Percentiles rank a stretch among this genome's conserved stretches.
phyloP scores from a whole-genome alignment of 495 filamentous ascomycete species.

The Aspergillus bridgeri region DNA sequence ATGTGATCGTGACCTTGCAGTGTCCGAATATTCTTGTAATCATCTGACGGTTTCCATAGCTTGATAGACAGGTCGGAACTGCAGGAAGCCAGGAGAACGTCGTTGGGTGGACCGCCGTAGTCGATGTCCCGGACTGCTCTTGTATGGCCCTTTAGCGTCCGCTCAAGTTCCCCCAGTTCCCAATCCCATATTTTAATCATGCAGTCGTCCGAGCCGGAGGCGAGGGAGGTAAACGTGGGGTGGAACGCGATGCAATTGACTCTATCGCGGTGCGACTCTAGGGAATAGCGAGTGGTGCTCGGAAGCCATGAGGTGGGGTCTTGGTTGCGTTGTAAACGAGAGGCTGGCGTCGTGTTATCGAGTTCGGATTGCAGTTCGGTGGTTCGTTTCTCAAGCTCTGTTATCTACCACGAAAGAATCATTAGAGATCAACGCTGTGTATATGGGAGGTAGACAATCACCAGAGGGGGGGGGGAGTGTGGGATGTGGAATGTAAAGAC shows the following conservation, averaged over 20 bases:
- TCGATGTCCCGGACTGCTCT: conserved; percentile 87
- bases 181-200: conserved; percentile 98
- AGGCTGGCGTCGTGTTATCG: conserved; percentile 79
- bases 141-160: conserved; percentile 90
- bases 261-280: conserved; percentile 77
- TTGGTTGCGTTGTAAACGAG: conserved; percentile 71
- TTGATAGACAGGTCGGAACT: conserved; percentile 91
- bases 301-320: conserved; percentile 87
- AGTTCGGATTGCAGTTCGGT: conserved; percentile 71
- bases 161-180: conserved; percentile 90
- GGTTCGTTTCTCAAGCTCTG: conserved; percentile 81
- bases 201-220: conserved; percentile 92
- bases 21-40: conserved; percentile 93
- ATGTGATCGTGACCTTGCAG: conserved; percentile 90
- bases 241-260: conserved; percentile 92
- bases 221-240: conserved; percentile 84
- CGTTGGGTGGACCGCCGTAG: conserved; percentile 82
- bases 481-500: conserved; percentile 8
- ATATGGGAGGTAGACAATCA: conserved; percentile 11
- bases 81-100: conserved; percentile 83
- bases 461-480: neutral
- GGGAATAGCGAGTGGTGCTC: conserved; percentile 71
- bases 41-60: conserved; percentile 90
- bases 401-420: conserved; percentile 58
- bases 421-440: conserved; percentile 7